Evolutionary conservation across 2,329 filamentous ascomycete species (phyloP).

Genomic region (Fusarium proliferatum): DNA sequence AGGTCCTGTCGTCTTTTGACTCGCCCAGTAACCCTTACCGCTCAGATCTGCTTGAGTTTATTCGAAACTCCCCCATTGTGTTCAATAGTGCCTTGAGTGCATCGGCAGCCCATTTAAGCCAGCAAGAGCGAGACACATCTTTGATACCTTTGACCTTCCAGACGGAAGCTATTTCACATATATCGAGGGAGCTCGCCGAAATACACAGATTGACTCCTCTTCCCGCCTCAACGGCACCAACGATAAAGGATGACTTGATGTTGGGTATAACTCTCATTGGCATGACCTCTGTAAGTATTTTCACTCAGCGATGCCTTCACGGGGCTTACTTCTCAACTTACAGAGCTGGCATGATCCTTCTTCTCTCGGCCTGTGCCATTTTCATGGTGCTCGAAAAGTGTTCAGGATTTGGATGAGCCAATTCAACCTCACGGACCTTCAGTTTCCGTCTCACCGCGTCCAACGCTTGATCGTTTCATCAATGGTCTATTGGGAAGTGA

Average conservation of each 20-base stretch:
- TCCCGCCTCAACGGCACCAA: too few species aligned
- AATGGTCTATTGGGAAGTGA: constrained; percentile 36
- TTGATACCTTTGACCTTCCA: constrained; percentile 9
- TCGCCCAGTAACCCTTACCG: constrained; percentile 27
- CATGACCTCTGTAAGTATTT: constrained; percentile 26
- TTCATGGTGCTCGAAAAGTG: constrained; percentile 16
- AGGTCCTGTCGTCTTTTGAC: constrained; percentile 24
- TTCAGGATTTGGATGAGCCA: constrained; percentile 21
- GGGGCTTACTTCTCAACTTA: not conserved
- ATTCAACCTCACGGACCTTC: not conserved
- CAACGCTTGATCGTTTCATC: constrained; percentile 24
- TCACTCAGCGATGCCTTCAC: fast-evolving
- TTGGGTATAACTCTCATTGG: constrained; percentile 24
- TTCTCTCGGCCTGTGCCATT: constrained; percentile 11
- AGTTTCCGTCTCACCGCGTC: not conserved
- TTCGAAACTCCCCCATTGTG: constrained; percentile 8
- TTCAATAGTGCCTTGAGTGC: constrained; percentile 28
- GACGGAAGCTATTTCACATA: constrained; percentile 24
- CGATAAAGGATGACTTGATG: constrained; percentile 19
- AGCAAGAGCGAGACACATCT: not conserved
- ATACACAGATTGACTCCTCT: not conserved
- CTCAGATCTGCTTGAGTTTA: constrained; percentile 20
- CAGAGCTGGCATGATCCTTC: constrained; percentile 31
- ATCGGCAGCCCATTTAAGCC: constrained; percentile 31
- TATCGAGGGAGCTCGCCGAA: not conserved